Conservation (phyloP, 495 filamentous ascomycete species). For the Penicillium tannophilum region DNA sequence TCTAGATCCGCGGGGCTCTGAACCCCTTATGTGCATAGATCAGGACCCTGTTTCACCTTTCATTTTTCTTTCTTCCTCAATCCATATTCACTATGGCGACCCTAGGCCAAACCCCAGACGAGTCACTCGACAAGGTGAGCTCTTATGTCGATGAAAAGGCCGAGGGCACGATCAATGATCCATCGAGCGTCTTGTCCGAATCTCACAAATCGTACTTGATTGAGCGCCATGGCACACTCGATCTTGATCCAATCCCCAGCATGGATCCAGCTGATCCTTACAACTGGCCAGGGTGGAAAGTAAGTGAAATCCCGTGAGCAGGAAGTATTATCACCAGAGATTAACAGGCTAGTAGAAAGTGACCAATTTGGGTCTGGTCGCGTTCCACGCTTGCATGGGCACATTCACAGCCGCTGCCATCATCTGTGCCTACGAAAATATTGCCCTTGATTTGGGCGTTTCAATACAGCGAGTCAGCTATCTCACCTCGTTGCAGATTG, state of each 20-base stretch:
- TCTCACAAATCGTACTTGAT: constrained; percentile 51
- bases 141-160: constrained; percentile 34
- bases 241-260: constrained; percentile 55
- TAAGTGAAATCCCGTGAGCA: constrained; percentile 17
- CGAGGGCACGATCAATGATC: constrained; percentile 11
- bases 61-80: neutral
- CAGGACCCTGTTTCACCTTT: neutral
- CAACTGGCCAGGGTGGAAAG: constrained; percentile 58
- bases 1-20: constrained; percentile 5
- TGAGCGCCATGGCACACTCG: constrained; percentile 53
- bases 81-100: constrained; percentile 2
- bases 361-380: constrained; percentile 53
- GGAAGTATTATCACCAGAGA: neutral
- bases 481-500: constrained; percentile 54
- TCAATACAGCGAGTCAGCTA: constrained; percentile 51
- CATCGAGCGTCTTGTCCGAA: constrained; percentile 27
- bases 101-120: neutral
- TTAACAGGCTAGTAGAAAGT: constrained; percentile 44
- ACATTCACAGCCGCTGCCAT: constrained; percentile 58
- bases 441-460: constrained; percentile 46
- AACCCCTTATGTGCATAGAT: constrained; percentile 1
- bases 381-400: constrained; percentile 58
- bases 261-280: constrained; percentile 54
- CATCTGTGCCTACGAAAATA: constrained; percentile 53
- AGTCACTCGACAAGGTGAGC: constrained; percentile 6